Base-by-base conservation (phyloP, 78 protist species). In the Emiliania huxleyi region DNA sequence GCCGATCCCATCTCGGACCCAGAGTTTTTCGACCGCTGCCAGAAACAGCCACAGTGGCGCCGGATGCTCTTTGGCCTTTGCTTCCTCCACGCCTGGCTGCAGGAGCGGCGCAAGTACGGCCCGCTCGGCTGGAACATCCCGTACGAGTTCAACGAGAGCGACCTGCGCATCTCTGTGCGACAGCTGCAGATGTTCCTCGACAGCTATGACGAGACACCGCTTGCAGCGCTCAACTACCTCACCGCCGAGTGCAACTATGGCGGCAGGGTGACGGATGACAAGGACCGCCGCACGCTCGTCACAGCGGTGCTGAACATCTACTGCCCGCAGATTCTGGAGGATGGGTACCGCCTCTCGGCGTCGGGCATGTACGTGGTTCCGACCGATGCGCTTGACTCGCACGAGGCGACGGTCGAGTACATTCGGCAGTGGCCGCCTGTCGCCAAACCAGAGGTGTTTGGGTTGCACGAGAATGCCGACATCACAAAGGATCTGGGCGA, bases 381-480 rank as follows among this genome's bases (percentile, higher is more conserved):
- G 23, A 46, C 43, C 11, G 92, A 71, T 40, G 84, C 42, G 37
- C 52, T 33, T 42, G 45, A 15, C 33, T 79, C 87, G 52, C 23
- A 90, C 49, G 92, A 93, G 35, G 48, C 25, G 33, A 45, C 46
- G 33, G 6, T 93, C 26, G 94, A 48, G 8, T 90, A 37, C 91
- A 93, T 93, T 40, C 79, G 62, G 4, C 33, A 69, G 40, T 73
- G 92, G 93, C 94, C 96, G 56, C 26, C 12, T 2, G 2, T 85
- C 33, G 91, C 49, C 25, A 1, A 0, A 12, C 97, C 98, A 4
- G 98, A 94, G 62, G 91, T 97, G 44, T 97, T 97, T 81, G 98
- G 98, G 1, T 85, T 97, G 43, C 96, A 97, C 90, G 69, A 21
- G 33, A 97, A 97, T 48, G 96, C 97, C 22, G 96, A 95, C 94